Evolutionary conservation across 2,329 filamentous ascomycete species (phyloP).

Genomic region (Claviceps monticola): DNA sequence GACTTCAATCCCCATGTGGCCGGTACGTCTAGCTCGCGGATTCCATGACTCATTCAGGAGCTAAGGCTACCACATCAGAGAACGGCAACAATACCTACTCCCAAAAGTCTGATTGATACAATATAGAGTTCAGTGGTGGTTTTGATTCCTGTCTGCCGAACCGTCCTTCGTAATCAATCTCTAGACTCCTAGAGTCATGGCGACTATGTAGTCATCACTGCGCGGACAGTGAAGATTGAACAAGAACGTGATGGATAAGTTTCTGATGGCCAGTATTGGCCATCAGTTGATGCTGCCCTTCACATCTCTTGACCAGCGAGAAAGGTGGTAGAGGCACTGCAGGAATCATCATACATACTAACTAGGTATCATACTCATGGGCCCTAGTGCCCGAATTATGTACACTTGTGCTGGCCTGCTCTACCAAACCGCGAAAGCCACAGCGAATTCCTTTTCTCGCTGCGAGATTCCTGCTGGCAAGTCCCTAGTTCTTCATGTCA

Average conservation of each 20-base stretch:
- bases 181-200: neutral
- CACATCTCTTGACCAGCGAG: too few relatives aligned
- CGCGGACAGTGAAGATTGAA: too few relatives aligned
- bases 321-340: neutral
- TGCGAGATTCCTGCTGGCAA: too few relatives aligned
- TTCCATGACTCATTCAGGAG: neutral
- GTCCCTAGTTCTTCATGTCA: too few relatives aligned
- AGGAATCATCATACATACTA: neutral
- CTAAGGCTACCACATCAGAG: neutral
- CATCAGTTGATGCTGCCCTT: too few relatives aligned
- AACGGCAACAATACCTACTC: neutral
- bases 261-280: too few relatives aligned
- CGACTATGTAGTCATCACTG: too few relatives aligned
- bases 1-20: neutral
- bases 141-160: neutral
- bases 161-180: neutral
- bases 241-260: too few relatives aligned
- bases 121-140: neutral
- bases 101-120: neutral
- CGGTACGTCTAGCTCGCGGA: neutral
- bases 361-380: neutral
- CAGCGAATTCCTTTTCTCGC: too few relatives aligned
- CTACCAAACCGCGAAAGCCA: too few relatives aligned
- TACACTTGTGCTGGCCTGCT: too few relatives aligned
- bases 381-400: neutral